Conservation (phyloP, 1,284 basidiomycete species). For the Microbotryum lychnidis-dioicae region DNA sequence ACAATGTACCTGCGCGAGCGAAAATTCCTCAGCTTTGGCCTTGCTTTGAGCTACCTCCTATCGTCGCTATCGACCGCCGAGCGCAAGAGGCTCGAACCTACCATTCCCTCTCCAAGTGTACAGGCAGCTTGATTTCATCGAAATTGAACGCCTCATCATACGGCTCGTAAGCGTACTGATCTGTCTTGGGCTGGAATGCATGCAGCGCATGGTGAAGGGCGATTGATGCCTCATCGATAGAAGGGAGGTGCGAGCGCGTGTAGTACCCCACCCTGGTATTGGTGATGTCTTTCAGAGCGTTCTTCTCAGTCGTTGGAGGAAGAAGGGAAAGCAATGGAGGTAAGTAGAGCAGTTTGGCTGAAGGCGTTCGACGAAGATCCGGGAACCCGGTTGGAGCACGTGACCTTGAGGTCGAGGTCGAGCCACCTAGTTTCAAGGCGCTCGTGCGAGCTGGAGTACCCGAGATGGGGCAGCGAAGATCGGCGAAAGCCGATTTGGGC, state of each 20-base stretch:
- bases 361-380: conserved; percentile 1
- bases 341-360: conserved; percentile 15
- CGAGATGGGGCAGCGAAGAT: too few species aligned
- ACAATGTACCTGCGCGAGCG: conserved; percentile 64
- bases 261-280: conserved; percentile 47
- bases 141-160: conserved; percentile 81
- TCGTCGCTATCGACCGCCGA: neutral
- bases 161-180: conserved; percentile 52
- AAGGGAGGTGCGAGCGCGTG: conserved; percentile 65
- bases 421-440: neutral
- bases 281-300: conserved; percentile 45
- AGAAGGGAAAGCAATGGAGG: conserved; percentile 18
- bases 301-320: conserved; percentile 65
- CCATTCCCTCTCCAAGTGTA: conserved; percentile 49
- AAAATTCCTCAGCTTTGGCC: neutral
- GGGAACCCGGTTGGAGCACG: neutral
- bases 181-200: conserved; percentile 56
- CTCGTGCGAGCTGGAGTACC: too few species aligned
- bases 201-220: conserved; percentile 77
- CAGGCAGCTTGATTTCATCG: conserved; percentile 58
- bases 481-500: too few species aligned
- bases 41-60: neutral
- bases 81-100: conserved; percentile 13
- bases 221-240: conserved; percentile 73
- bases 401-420: neutral